phyloP scores from a whole-genome alignment of 2,329 filamentous ascomycete genomes.

The Colletotrichum sansevieriae region DNA sequence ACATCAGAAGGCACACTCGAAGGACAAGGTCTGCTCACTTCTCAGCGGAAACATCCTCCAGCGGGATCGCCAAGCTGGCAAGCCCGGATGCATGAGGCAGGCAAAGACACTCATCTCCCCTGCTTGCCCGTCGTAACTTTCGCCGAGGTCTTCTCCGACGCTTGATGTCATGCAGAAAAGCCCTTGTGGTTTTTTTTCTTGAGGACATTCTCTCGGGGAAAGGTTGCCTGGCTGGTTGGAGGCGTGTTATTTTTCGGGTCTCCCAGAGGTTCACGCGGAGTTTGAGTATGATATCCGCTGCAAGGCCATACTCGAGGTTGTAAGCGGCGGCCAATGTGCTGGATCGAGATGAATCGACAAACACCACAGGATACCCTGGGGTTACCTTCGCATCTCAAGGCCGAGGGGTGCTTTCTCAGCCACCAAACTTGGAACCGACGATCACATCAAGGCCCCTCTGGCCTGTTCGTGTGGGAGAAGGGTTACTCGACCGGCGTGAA shows the following conservation, averaged over 20 bases:
- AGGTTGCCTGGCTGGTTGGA: slow-evolving; percentile 16
- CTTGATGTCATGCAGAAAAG: slow-evolving; percentile 38
- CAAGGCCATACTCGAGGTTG: slow-evolving; percentile 25
- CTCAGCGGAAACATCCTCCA: slow-evolving; percentile 20
- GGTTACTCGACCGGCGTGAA: slow-evolving; percentile 7
- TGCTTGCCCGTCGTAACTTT: slow-evolving; percentile 24
- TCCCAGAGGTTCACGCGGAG: slow-evolving; percentile 17
- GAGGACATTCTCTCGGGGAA: slow-evolving; percentile 17
- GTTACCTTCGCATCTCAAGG: slow-evolving; percentile 31
- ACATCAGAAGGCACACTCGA: slow-evolving; percentile 3
- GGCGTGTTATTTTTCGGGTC: slow-evolving; percentile 14
- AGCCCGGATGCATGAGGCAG: slow-evolving; percentile 40
- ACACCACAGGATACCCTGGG: slow-evolving; percentile 15
- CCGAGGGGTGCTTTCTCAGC: slow-evolving; percentile 21
- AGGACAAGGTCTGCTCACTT: neutral
- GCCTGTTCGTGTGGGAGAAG: neutral
- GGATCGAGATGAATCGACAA: slow-evolving; percentile 39
- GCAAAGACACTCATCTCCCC: slow-evolving; percentile 40
- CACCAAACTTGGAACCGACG: slow-evolving; percentile 31
- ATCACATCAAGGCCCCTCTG: slow-evolving; percentile 21
- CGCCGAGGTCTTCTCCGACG: slow-evolving; percentile 32
- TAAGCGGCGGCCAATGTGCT: slow-evolving; percentile 30
- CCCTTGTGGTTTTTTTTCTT: slow-evolving; percentile 17
- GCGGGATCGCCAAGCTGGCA: slow-evolving; percentile 38
- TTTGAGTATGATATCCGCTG: slow-evolving; percentile 31